These are phyloP conservation scores for Neopestalotiopsis sp. DNA, from an alignment of 2,329 filamentous ascomycete genomes.

Conservation along the genomic window DNA sequence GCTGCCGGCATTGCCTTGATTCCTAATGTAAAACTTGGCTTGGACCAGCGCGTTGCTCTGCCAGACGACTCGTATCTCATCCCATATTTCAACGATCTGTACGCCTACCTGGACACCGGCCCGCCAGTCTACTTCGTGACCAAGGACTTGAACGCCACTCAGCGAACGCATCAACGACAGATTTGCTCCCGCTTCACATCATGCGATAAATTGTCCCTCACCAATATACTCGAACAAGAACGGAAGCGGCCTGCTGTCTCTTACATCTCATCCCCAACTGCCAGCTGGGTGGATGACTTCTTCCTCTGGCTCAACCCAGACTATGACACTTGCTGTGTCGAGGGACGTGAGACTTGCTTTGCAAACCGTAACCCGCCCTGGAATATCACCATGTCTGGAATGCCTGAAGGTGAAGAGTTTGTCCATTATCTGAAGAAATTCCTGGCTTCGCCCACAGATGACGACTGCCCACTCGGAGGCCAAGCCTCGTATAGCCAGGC, in stretches of 20 bases:
- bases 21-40: constrained; percentile 82
- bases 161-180: constrained; percentile 78
- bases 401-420: constrained; percentile 95
- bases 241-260: constrained; percentile 87
- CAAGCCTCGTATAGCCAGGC: constrained; percentile 87
- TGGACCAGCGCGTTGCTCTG: constrained; percentile 94
- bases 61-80: constrained; percentile 95
- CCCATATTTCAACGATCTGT: constrained; percentile 94
- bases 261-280: constrained; percentile 85
- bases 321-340: constrained; percentile 70
- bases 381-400: constrained; percentile 88
- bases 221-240: constrained; percentile 92
- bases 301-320: constrained; percentile 95
- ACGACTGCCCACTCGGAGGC: constrained; percentile 86
- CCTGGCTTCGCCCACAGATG: constrained; percentile 78
- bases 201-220: constrained; percentile 81
- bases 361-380: constrained; percentile 77
- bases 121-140: constrained; percentile 98
- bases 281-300: constrained; percentile 97
- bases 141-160: constrained; percentile 77
- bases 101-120: constrained; percentile 88
- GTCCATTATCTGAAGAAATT: constrained; percentile 85
- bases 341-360: constrained; percentile 78
- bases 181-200: constrained; percentile 91
- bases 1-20: constrained; percentile 84